These are phyloP conservation scores for Pleomassaria siparia DNA, from an alignment of 2,329 filamentous ascomycete genomes.

Conservation along the genomic window DNA sequence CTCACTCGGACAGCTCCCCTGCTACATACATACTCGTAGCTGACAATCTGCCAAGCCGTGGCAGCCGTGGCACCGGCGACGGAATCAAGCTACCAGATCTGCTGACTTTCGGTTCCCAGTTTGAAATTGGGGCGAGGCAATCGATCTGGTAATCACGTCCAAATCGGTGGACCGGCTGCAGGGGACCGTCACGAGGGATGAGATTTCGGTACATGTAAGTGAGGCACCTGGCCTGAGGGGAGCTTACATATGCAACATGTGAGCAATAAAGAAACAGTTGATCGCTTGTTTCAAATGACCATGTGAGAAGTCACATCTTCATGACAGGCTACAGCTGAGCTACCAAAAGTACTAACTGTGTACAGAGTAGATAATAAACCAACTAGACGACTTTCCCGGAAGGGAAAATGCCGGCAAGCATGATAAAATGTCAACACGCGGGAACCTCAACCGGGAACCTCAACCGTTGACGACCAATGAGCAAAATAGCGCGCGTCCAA, in stretches of 20 bases:
- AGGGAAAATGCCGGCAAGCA: neutral
- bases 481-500: constrained; percentile 8
- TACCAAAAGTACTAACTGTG: too few species aligned
- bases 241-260: neutral
- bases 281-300: neutral
- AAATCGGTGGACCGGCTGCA: constrained; percentile 17
- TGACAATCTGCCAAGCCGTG: neutral
- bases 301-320: constrained; percentile 1
- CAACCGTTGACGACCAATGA: constrained; percentile 7
- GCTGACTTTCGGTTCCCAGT: constrained; percentile 7
- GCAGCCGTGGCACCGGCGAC: neutral
- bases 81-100: constrained; percentile 10
- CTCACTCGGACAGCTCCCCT: neutral
- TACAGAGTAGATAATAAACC: too few species aligned
- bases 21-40: too few species aligned
- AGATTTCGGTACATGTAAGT: neutral
- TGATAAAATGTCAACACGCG: constrained; percentile 6
- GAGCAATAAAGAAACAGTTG: neutral
- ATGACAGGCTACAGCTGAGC: constrained; percentile 1
- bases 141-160: constrained; percentile 8
- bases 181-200: constrained; percentile 7
- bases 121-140: constrained; percentile 1
- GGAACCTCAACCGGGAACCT: too few species aligned
- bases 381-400: neutral
- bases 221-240: too few species aligned